Percentiles rank a stretch among this genome's conserved stretches.
Conservation (phyloP, 192 early-diverging fungal species). For the Phlyctochytrium bullatum region DNA sequence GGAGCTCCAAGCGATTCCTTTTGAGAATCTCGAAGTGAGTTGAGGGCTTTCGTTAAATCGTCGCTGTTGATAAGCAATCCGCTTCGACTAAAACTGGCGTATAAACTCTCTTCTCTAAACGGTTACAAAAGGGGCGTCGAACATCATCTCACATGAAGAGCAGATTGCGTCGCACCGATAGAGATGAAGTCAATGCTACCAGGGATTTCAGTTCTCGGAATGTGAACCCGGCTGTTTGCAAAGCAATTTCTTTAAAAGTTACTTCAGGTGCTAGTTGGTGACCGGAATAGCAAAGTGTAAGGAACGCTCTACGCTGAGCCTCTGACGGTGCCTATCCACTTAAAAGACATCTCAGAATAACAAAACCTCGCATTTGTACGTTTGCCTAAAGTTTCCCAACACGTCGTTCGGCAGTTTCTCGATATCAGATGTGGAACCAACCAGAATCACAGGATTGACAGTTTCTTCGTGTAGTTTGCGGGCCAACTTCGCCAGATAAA, state of each 20-base stretch:
- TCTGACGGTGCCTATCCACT: slow-evolving; percentile 40
- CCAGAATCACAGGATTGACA: slow-evolving; percentile 65
- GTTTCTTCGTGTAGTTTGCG: neutral
- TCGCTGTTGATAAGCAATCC: no score
- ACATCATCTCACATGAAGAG: no score
- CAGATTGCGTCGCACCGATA: no score
- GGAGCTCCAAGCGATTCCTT: slow-evolving; percentile 94
- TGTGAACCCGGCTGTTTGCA: neutral
- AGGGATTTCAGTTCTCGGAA: neutral
- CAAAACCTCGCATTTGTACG: slow-evolving; percentile 42
- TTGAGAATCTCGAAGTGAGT: slow-evolving; percentile 74
- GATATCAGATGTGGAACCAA: slow-evolving; percentile 76
- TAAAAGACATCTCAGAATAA: neutral
- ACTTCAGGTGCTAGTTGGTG: neutral
- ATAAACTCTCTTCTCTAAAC: no score
- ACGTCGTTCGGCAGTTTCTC: slow-evolving; percentile 79
- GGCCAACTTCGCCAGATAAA: no score
- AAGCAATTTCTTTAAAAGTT: slow-evolving; percentile 9
- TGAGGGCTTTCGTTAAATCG: slow-evolving; percentile 82
- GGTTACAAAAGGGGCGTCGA: no score
- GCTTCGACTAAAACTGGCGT: no score
- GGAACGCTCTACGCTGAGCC: slow-evolving; percentile 27
- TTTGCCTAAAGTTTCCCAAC: slow-evolving; percentile 75
- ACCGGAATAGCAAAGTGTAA: slow-evolving; percentile 33
- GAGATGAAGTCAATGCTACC: no score